phyloP scores from a whole-genome alignment of 2,329 filamentous ascomycete species.

The Neocucurbitaria cava region DNA sequence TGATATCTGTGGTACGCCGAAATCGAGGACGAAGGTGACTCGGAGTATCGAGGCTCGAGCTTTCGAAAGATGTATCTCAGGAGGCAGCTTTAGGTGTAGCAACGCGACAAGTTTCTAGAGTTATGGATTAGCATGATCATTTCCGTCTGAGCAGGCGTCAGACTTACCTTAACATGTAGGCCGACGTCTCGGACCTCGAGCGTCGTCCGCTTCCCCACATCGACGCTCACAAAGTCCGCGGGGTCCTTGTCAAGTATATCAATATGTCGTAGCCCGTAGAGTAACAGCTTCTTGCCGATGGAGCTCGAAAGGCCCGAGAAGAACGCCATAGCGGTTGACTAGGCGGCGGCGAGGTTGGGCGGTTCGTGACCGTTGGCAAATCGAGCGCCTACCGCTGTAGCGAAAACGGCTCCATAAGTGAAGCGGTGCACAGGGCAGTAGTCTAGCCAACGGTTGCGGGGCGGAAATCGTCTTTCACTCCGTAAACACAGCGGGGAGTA shows the following conservation, averaged over 20 bases:
- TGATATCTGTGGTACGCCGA: slow-evolving; percentile 82
- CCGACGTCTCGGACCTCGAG: slow-evolving; percentile 89
- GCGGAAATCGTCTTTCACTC: slow-evolving; percentile 5
- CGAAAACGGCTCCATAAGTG: slow-evolving; percentile 37
- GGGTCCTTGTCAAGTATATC: slow-evolving; percentile 89
- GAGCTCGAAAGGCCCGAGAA: slow-evolving; percentile 73
- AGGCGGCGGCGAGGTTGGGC: slow-evolving; percentile 13
- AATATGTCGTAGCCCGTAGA: slow-evolving; percentile 82
- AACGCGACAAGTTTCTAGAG: slow-evolving; percentile 79
- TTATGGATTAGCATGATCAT: slow-evolving; percentile 19
- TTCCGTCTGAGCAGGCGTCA: not conserved
- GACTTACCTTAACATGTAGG: slow-evolving; percentile 74
- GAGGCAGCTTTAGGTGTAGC: slow-evolving; percentile 70
- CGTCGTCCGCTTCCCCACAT: slow-evolving; percentile 79
- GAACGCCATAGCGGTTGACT: slow-evolving; percentile 63
- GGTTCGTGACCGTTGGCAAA: slow-evolving; percentile 25
- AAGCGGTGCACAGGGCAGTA: slow-evolving; percentile 9
- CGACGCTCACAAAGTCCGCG: slow-evolving; percentile 85
- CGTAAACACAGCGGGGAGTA: not conserved
- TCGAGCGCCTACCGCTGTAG: slow-evolving; percentile 37
- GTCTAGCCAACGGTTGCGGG: slow-evolving; percentile 4
- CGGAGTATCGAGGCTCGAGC: slow-evolving; percentile 79
- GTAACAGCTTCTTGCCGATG: slow-evolving; percentile 85
- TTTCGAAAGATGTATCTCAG: slow-evolving; percentile 72
- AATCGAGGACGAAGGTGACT: slow-evolving; percentile 84